These are phyloP conservation scores for Colletotrichum musae DNA, from an alignment of 2,329 filamentous ascomycete genomes.

Conservation along the genomic window DNA sequence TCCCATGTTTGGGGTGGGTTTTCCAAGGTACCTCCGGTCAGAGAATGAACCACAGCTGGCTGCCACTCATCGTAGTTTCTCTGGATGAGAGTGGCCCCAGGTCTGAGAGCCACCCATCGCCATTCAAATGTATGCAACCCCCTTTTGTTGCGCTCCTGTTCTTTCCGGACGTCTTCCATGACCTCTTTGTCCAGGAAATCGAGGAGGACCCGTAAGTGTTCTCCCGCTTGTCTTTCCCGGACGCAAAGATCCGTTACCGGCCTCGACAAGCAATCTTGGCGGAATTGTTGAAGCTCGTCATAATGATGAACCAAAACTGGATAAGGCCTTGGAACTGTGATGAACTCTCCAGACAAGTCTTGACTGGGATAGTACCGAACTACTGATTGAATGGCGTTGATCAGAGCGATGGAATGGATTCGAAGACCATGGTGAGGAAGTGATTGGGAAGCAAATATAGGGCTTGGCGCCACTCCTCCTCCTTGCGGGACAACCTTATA, in stretches of 20 bases:
- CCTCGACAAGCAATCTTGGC: neutral
- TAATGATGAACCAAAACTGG: conserved; percentile 27
- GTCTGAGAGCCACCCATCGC: conserved; percentile 41
- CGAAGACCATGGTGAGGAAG: conserved; percentile 21
- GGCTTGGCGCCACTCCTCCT: too few species aligned
- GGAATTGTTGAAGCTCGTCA: neutral
- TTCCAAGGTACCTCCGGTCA: conserved; percentile 8
- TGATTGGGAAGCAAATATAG: neutral
- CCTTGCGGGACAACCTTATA: neutral
- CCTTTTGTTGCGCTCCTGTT: conserved; percentile 42
- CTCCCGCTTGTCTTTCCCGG: conserved; percentile 29
- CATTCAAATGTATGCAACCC: conserved; percentile 43
- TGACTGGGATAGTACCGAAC: conserved; percentile 42
- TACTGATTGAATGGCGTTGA: conserved; percentile 40
- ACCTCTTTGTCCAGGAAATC: conserved; percentile 44
- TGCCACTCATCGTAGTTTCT: neutral
- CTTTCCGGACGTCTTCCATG: conserved; percentile 43
- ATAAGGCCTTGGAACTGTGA: conserved; percentile 30
- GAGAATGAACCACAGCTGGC: neutral
- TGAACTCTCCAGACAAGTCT: conserved; percentile 22
- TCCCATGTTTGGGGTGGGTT: conserved; percentile 3
- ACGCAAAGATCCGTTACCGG: conserved; percentile 29
- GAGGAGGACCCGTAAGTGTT: conserved; percentile 42
- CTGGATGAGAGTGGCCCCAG: conserved; percentile 22
- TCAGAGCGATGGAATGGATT: conserved; percentile 38